Evolutionary conservation across 2,329 filamentous ascomycete genomes (phyloP), one percentile per base, ranked within the genome.

Genomic region (Fusarium drepaniforme): DNA sequence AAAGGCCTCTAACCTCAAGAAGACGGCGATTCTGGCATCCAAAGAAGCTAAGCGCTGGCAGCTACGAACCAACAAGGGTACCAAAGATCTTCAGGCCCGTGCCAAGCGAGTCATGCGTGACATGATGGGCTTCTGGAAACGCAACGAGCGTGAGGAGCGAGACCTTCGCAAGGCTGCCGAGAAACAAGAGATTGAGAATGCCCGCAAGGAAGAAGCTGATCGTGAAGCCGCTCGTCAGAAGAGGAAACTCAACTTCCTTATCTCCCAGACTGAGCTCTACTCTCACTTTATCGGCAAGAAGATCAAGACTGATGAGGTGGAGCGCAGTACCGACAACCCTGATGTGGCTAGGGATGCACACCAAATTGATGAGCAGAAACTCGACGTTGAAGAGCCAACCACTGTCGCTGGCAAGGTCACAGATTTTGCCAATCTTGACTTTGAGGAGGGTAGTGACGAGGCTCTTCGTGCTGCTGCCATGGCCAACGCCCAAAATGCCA

Each of bases 101-200:
- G 97, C 97, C 68, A 99, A 99, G 88, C 93, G 97, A 77, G 96
- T 96, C 70, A 99, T 99, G 97, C 92, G 97, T 82, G 97, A 99
- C 85, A 99, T 99, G 97, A 97, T 98, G 90, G 92, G 94, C 68
- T 99, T 98, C 89, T 99, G 97, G 97, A 98, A 98, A 85, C 93
- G 96, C 67, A 99, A 99, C 82, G 97, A 99, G 84, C 93, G 96
- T 64, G 97, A 99, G 82, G 97, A 99, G 82, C 94, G 97, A 71
- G 97, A 99, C 82, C 88, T 97, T 75, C 93, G 97, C 77, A 97
- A 98, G 86, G 92, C 96, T 63, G 97, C 97, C 7, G 97, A 99
- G 87, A 94, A 93, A 82, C 95, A 98, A 83, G 97, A 98, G 85
- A 90, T 99, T 58, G 97, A 99, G 82, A 97, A 97, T 80, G 97